Percentiles rank a stretch among this genome's conserved stretches.
These are phyloP conservation scores for Neurospora sp. DNA, from an alignment of 495 filamentous ascomycete genomes.

Conservation along the genomic window DNA sequence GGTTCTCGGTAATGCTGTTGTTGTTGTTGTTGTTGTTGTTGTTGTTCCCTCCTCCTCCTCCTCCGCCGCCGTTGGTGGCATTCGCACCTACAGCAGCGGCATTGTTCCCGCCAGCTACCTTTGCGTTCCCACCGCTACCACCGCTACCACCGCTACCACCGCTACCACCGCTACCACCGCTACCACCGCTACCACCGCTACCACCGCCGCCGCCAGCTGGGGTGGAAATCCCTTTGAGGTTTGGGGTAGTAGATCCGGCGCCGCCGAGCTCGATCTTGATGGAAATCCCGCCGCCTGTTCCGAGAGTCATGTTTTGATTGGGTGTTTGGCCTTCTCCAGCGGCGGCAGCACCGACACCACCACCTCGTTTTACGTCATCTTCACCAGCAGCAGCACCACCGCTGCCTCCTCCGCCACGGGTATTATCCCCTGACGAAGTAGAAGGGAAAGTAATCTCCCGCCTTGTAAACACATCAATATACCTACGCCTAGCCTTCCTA, in stretches of 20 bases:
- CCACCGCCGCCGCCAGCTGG: neutral
- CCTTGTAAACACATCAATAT: slow-evolving; percentile 36
- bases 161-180: too few relatives aligned
- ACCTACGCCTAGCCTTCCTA: slow-evolving; percentile 14
- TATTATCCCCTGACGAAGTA: neutral
- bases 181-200: neutral
- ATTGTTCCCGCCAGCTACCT: neutral
- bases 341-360: neutral
- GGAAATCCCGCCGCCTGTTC: neutral
- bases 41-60: neutral
- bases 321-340: neutral
- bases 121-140: neutral
- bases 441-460: neutral
- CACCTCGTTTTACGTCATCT: neutral
- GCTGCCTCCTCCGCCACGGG: neutral
- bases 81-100: neutral
- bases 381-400: slow-evolving; percentile 5
- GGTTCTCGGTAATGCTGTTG: slow-evolving; percentile 1
- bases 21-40: neutral
- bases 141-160: too few relatives aligned
- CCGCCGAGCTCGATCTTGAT: neutral
- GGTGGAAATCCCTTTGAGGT: neutral
- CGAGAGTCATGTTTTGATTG: neutral
- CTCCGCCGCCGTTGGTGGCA: neutral
- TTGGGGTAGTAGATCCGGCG: neutral